Percentiles rank a stretch among this genome's conserved stretches.
These are phyloP conservation scores for Vairimorpha ceranae DNA, from an alignment of 371 early-diverging fungal genomes.

Conservation along the genomic window DNA sequence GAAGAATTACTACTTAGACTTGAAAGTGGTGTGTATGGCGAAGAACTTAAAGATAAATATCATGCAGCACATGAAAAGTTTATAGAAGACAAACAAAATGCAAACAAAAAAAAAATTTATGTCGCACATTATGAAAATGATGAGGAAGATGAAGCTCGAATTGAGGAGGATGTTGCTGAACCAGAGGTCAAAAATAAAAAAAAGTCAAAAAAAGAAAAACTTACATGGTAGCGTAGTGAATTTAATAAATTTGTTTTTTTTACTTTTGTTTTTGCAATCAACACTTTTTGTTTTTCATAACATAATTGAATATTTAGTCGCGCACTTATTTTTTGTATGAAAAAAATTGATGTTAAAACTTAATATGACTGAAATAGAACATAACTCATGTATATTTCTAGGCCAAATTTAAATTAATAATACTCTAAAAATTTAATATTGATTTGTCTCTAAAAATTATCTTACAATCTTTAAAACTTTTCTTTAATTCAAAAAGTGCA, in stretches of 20 bases:
- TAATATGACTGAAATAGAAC: no score
- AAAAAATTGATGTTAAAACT: no score
- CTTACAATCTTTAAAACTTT: not conserved
- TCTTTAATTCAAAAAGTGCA: not conserved
- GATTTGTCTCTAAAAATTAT: constrained; percentile 16
- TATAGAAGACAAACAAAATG: constrained; percentile 44
- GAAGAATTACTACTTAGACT: constrained; percentile 88
- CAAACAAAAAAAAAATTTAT: constrained; percentile 60
- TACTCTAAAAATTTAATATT: no score
- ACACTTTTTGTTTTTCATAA: no score
- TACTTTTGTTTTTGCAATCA: no score
- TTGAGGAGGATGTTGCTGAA: constrained; percentile 21
- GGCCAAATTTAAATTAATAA: no score
- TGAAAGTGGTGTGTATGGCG: constrained; percentile 72
- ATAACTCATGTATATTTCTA: no score
- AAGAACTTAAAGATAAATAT: constrained; percentile 77
- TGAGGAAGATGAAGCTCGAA: not conserved
- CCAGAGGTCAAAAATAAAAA: constrained; percentile 1
- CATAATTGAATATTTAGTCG: no score
- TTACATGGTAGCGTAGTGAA: constrained; percentile 62
- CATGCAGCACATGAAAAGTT: constrained; percentile 54
- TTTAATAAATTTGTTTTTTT: not conserved
- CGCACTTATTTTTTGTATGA: no score
- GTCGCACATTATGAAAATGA: constrained; percentile 59
- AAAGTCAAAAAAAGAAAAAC: constrained; percentile 10